Conservation (phyloP, 2,329 filamentous ascomycete genomes). For the Periconia macrospinosa region DNA sequence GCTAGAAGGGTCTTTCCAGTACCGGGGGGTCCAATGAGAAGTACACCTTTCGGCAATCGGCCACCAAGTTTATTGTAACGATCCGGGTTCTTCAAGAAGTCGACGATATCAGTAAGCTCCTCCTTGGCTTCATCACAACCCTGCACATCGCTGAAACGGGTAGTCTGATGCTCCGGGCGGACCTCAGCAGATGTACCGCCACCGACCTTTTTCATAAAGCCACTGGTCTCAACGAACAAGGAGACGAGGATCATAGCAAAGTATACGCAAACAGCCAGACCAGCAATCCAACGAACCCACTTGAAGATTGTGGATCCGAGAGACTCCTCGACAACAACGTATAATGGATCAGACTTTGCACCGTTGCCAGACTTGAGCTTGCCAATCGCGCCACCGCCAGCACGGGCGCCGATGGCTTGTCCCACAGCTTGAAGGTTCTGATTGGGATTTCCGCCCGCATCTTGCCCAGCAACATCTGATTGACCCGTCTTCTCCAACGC, state of each 20-base stretch:
- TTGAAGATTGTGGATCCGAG: slow-evolving; percentile 78
- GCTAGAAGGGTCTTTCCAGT: slow-evolving; percentile 97
- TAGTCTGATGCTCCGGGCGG: slow-evolving; percentile 88
- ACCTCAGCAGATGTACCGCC: slow-evolving; percentile 76
- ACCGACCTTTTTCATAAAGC: slow-evolving; percentile 76
- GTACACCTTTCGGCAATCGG: slow-evolving; percentile 94
- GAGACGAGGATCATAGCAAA: slow-evolving; percentile 77
- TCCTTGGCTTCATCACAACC: slow-evolving; percentile 98
- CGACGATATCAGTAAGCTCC: slow-evolving; percentile 93
- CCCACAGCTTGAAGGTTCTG: slow-evolving; percentile 76
- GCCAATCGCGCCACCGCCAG: slow-evolving; percentile 67
- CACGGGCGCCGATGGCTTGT: slow-evolving; percentile 76
- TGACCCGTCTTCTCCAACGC: slow-evolving; percentile 68
- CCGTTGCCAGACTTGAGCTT: slow-evolving; percentile 63
- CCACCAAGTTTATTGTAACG: slow-evolving; percentile 92
- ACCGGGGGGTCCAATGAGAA: slow-evolving; percentile 92
- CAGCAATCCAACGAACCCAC: slow-evolving; percentile 84
- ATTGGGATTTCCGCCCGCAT: slow-evolving; percentile 48
- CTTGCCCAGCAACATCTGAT: slow-evolving; percentile 36
- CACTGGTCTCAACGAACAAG: slow-evolving; percentile 79
- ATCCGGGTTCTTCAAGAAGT: slow-evolving; percentile 91
- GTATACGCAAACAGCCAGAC: slow-evolving; percentile 78
- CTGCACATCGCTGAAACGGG: slow-evolving; percentile 90
- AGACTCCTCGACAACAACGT: slow-evolving; percentile 94
- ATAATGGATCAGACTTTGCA: slow-evolving; percentile 80